A percentile compares a stretch with the other conserved stretches of the same genome.
phyloP scores from a whole-genome alignment of 768 basidiomycete genomes.

The Collybia sordida region DNA sequence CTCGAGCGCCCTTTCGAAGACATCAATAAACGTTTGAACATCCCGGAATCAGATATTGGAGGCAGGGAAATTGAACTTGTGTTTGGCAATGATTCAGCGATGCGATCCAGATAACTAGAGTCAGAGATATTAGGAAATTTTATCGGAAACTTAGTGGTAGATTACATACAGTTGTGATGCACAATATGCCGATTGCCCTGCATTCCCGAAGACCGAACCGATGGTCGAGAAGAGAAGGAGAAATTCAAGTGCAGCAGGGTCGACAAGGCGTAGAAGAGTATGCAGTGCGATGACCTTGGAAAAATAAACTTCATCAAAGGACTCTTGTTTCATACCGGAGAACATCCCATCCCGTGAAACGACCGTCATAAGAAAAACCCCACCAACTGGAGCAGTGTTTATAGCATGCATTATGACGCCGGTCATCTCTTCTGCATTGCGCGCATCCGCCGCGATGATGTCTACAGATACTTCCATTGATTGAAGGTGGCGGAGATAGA shows the following conservation, averaged over 20 bases:
- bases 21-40: constrained; percentile 8
- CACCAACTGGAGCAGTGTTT: not conserved
- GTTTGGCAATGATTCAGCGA: constrained; percentile 7
- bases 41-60: constrained; percentile 8
- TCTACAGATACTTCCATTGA: not conserved
- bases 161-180: not conserved
- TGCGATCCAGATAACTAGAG: constrained; percentile 1
- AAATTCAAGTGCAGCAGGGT: constrained; percentile 1
- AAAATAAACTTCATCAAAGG: constrained; percentile 1
- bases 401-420: not conserved
- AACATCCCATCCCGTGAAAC: not conserved
- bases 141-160: not conserved
- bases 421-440: not conserved
- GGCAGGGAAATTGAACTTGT: constrained; percentile 9
- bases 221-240: constrained; percentile 2
- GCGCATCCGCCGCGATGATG: not conserved
- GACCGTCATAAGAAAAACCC: constrained; percentile 2
- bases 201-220: constrained; percentile 1
- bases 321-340: not conserved
- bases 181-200: constrained; percentile 1
- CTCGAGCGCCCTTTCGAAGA: constrained; percentile 5
- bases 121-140: not conserved
- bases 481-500: not conserved
- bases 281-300: not conserved
- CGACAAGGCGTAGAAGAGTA: not conserved